Conservation (phyloP, 2,329 filamentous ascomycete genomes). For the Phaeosphaeria sp. region DNA sequence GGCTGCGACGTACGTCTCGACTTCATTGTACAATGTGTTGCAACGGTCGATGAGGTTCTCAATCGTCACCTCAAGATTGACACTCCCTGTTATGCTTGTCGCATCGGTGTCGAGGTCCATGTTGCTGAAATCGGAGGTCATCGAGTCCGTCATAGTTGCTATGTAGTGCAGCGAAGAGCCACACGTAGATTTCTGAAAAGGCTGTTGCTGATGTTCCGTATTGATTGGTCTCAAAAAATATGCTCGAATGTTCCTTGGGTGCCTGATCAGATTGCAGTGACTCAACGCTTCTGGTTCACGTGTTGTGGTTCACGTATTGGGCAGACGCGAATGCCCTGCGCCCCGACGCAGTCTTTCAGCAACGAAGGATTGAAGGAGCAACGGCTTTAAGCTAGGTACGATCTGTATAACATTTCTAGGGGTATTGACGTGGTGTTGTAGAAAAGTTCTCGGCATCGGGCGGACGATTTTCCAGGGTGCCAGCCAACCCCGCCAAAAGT, state of each 20-base stretch:
- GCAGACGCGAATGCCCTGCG: too few relatives aligned
- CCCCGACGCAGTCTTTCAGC: too few relatives aligned
- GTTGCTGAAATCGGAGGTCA: constrained; percentile 13
- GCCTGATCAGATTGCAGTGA: neutral
- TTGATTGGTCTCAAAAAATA: neutral
- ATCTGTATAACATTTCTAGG: neutral
- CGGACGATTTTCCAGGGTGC: constrained; percentile 17
- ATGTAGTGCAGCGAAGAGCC: neutral
- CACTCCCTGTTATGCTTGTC: constrained; percentile 4
- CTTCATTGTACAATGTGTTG: constrained; percentile 48
- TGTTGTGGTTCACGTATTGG: too few relatives aligned
- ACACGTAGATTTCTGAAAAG: neutral
- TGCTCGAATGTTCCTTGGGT: neutral
- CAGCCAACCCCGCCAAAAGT: constrained; percentile 37
- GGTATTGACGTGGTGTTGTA: neutral
- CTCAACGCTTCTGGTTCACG: neutral
- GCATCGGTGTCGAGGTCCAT: constrained; percentile 17
- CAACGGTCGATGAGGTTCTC: constrained; percentile 48
- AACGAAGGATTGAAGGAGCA: neutral
- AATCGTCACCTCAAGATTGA: constrained; percentile 32
- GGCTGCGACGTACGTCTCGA: constrained; percentile 50
- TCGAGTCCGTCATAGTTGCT: constrained; percentile 22
- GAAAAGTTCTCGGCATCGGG: constrained; percentile 3
- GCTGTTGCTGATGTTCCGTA: neutral
- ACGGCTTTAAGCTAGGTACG: neutral